Conservation (phyloP, 2,329 filamentous ascomycete genomes). For the Macroventuria anomochaeta region DNA sequence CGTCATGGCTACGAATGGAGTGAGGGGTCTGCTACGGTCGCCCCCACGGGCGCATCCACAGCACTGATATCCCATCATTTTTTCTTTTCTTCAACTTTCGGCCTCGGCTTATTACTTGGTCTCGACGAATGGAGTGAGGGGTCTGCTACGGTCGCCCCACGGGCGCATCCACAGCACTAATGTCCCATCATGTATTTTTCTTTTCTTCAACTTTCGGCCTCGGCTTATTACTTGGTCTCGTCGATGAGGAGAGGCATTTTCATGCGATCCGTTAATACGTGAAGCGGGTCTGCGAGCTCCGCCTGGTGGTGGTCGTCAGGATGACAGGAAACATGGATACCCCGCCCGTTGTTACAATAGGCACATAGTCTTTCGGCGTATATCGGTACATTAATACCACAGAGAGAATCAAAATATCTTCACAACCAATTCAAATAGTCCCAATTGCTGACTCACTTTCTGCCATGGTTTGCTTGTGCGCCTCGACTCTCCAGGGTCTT, state of each 20-base stretch:
- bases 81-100: not conserved
- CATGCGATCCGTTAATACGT: not conserved
- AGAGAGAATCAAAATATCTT: constrained; percentile 3
- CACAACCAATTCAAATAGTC: not conserved
- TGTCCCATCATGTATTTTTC: not conserved
- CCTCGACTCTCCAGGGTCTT: not conserved
- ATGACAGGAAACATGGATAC: constrained; percentile 18
- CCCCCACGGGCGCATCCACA: too few relatives aligned
- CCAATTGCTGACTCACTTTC: not conserved
- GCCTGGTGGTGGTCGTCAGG: not conserved
- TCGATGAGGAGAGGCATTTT: not conserved
- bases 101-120: not conserved
- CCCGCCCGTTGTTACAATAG: constrained; percentile 14
- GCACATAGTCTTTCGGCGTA: constrained; percentile 7
- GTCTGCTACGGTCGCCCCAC: constrained; percentile 12
- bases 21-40: constrained; percentile 19
- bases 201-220: not conserved
- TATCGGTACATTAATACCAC: constrained; percentile 7
- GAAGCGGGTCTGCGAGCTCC: not conserved
- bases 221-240: not conserved
- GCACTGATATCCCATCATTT: not conserved
- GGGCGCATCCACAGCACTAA: too few relatives aligned
- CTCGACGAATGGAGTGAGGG: constrained; percentile 18
- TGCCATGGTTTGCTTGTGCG: not conserved
- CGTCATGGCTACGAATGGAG: constrained; percentile 48